Evolutionary conservation across 169 alveolate species (phyloP).

Genomic region (Babesia sp.): DNA sequence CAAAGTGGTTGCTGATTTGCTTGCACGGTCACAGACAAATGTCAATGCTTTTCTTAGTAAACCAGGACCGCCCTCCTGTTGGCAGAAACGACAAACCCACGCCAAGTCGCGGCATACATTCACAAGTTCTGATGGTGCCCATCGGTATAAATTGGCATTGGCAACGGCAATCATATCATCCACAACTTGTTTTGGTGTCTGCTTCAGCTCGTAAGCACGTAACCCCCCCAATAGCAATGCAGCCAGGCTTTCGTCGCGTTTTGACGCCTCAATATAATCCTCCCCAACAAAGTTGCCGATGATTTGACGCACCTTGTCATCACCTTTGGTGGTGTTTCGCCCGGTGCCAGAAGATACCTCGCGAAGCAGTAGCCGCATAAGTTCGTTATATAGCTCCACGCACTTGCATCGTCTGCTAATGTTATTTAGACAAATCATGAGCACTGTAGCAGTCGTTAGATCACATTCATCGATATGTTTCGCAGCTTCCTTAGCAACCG

Average conservation of each 20-base stretch:
- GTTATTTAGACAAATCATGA: neutral
- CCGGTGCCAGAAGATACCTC: neutral
- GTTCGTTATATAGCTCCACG: neutral
- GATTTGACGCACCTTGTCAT: too few relatives aligned
- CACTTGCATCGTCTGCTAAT: conserved; percentile 13
- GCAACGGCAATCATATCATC: conserved; percentile 5
- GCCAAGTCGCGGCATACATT: conserved; percentile 25
- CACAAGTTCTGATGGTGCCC: neutral
- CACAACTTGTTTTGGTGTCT: neutral
- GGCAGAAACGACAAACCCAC: conserved; percentile 29
- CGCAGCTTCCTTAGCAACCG: neutral
- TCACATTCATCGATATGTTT: conserved; percentile 26
- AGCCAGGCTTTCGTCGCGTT: neutral
- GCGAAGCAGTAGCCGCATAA: neutral
- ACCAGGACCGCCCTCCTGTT: neutral
- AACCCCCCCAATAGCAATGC: neutral
- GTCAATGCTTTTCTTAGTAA: conserved; percentile 1
- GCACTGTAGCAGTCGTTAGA: neutral
- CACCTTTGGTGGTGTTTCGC: neutral
- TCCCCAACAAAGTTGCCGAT: neutral
- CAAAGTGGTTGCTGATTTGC: neutral
- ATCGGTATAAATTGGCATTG: conserved; percentile 7
- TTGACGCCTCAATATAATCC: neutral
- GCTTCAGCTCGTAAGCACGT: neutral
- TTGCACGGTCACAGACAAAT: conserved; percentile 2